Conservation (phyloP, 2,329 filamentous ascomycete genomes). For the Geosmithia morbida region DNA sequence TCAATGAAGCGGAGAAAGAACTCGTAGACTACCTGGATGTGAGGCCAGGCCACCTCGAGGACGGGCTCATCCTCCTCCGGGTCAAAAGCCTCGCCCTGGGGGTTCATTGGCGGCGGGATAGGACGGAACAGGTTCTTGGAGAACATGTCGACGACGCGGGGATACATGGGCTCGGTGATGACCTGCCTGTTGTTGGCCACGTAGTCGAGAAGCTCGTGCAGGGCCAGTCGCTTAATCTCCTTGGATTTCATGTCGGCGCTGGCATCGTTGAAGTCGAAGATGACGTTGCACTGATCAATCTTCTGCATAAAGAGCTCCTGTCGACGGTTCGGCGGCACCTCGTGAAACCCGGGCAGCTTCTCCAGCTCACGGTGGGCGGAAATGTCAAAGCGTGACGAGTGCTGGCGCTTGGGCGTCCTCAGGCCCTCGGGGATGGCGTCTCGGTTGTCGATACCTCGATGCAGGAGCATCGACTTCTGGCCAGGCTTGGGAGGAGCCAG, state of each 20-base stretch:
- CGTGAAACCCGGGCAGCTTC: slow-evolving; percentile 94
- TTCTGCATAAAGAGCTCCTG: slow-evolving; percentile 99
- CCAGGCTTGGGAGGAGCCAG: slow-evolving; percentile 86
- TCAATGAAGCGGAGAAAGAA: slow-evolving; percentile 99
- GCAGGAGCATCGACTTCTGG: slow-evolving; percentile 69
- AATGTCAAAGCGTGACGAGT: slow-evolving; percentile 95
- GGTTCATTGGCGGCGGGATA: slow-evolving; percentile 92
- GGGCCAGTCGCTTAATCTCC: slow-evolving; percentile 92
- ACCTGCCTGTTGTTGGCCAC: slow-evolving; percentile 97
- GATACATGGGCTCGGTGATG: slow-evolving; percentile 98
- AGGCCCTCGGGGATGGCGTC: slow-evolving; percentile 85
- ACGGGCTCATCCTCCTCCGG: slow-evolving; percentile 98
- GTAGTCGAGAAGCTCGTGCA: slow-evolving; percentile 94
- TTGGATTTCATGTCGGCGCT: slow-evolving; percentile 99
- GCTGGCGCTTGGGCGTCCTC: slow-evolving; percentile 87
- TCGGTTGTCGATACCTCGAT: slow-evolving; percentile 77
- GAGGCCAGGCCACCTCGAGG: slow-evolving; percentile 94
- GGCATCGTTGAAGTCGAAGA: slow-evolving; percentile 98
- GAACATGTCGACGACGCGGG: slow-evolving; percentile 97
- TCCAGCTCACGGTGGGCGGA: slow-evolving; percentile 93
- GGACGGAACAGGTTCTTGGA: slow-evolving; percentile 96
- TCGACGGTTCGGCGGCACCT: slow-evolving; percentile 85
- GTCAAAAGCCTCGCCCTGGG: slow-evolving; percentile 95
- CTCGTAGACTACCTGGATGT: slow-evolving; percentile 98
- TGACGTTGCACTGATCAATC: slow-evolving; percentile 99